These are phyloP conservation scores for Capsicum baccatum DNA, from an alignment of 257 asterid genomes.

Conservation along the genomic window DNA sequence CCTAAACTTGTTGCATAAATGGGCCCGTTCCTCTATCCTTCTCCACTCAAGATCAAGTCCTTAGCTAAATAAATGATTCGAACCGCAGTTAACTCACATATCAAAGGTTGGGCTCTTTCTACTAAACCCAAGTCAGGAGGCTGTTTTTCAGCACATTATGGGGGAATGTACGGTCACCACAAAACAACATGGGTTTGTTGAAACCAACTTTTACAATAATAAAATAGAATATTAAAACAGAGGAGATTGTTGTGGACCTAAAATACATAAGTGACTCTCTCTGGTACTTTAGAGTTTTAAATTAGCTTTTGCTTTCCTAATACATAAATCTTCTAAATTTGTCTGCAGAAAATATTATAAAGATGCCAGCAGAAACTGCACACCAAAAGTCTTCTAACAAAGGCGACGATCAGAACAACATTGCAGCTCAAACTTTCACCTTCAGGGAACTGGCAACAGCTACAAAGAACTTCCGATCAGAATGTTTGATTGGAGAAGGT, in stretches of 20 bases:
- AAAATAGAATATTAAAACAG: not conserved
- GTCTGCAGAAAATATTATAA: constrained; percentile 36
- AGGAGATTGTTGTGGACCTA: not conserved
- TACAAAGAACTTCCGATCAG: constrained; percentile 85
- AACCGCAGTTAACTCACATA: too few species aligned
- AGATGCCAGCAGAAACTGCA: constrained; percentile 36
- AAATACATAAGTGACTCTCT: not conserved
- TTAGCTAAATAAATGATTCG: too few species aligned
- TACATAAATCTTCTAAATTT: not conserved
- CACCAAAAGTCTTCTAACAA: constrained; percentile 32
- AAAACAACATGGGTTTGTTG: not conserved
- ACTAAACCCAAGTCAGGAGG: not conserved
- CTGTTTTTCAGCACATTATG: not conserved
- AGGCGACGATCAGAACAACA: constrained; percentile 47
- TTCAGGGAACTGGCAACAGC: constrained; percentile 86
- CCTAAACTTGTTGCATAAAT: too few species aligned
- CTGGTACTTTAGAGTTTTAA: not conserved
- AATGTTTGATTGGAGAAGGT: constrained; percentile 83
- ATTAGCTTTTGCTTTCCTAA: constrained; percentile 9
- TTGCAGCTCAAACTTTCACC: constrained; percentile 85
- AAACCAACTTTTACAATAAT: not conserved
- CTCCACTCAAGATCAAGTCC: too few species aligned
- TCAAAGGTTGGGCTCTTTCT: too few species aligned
- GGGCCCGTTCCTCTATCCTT: too few species aligned
- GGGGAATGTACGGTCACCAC: not conserved